A percentile compares a stretch with the other conserved stretches of the same genome.
Conservation (phyloP, 768 basidiomycete species). For the Leccinum aurantiacum region DNA sequence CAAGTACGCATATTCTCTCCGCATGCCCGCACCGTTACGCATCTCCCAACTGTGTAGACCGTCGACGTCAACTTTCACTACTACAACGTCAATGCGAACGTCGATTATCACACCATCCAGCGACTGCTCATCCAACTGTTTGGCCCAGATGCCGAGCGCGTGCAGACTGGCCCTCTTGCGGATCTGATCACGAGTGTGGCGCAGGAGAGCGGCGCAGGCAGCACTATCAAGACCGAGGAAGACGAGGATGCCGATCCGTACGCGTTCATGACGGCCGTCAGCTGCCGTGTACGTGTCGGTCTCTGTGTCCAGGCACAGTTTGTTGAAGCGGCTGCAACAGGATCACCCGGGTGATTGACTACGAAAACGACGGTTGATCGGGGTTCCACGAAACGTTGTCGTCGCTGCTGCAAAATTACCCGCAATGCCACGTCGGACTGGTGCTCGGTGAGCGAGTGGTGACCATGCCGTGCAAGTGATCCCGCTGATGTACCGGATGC, state of each 20-base stretch:
- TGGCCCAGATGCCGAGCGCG: constrained; percentile 64
- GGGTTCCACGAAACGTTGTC: constrained; percentile 55
- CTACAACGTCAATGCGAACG: constrained; percentile 76
- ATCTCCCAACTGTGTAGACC: neutral
- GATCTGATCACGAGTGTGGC: constrained; percentile 78
- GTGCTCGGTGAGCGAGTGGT: constrained; percentile 86
- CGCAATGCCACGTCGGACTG: constrained; percentile 64
- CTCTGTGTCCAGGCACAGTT: neutral
- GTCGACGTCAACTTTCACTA: constrained; percentile 70
- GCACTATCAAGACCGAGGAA: constrained; percentile 86
- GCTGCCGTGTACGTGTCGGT: constrained; percentile 55
- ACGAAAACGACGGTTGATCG: constrained; percentile 55
- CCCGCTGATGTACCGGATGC: constrained; percentile 90
- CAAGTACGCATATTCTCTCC: constrained; percentile 34
- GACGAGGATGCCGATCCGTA: constrained; percentile 64
- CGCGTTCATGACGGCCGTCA: constrained; percentile 81
- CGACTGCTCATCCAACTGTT: constrained; percentile 71
- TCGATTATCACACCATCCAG: constrained; percentile 88
- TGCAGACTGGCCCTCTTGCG: constrained; percentile 72
- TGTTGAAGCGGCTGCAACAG: constrained; percentile 42
- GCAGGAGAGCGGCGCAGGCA: constrained; percentile 73
- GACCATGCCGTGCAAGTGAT: constrained; percentile 96
- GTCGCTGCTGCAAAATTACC: constrained; percentile 31
- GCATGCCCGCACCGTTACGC: too few species aligned
- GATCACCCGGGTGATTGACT: constrained; percentile 66